phyloP scores from a whole-genome alignment of 2,329 filamentous ascomycete species.

The Fusarium virguliforme region DNA sequence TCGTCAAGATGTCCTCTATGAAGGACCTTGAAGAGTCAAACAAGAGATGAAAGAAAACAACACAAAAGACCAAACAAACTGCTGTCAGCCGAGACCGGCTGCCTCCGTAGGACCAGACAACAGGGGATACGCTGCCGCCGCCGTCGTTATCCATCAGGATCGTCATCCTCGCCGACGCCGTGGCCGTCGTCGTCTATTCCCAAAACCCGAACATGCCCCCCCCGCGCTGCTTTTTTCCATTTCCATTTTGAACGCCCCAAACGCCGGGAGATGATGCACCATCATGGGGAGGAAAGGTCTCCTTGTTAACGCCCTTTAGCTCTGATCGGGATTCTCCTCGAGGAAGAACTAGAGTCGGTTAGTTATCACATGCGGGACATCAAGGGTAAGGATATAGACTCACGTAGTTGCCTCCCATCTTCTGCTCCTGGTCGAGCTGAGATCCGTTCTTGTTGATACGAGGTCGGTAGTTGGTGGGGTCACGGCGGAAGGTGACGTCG shows the following conservation, averaged over 20 bases:
- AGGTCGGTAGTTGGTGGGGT: slow-evolving; percentile 94
- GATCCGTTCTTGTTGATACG: slow-evolving; percentile 98
- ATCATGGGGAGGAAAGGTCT: slow-evolving; percentile 54
- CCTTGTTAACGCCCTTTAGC: slow-evolving; percentile 63
- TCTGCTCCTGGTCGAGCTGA: slow-evolving; percentile 98
- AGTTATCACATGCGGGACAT: slow-evolving; percentile 21
- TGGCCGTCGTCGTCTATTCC: slow-evolving; percentile 63
- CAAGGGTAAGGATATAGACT: slow-evolving; percentile 58
- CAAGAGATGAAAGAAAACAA: slow-evolving; percentile 18
- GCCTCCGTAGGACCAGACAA: slow-evolving; percentile 72
- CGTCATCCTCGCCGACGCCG: slow-evolving; percentile 75
- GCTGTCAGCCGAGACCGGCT: slow-evolving; percentile 21
- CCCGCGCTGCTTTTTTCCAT: slow-evolving; percentile 51
- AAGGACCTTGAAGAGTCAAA: slow-evolving; percentile 19
- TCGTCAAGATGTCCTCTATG: slow-evolving; percentile 5
- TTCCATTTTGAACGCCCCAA: slow-evolving; percentile 67
- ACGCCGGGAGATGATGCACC: slow-evolving; percentile 61
- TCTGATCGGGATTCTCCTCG: slow-evolving; percentile 77
- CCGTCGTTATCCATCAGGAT: slow-evolving; percentile 74
- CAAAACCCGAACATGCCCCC: slow-evolving; percentile 48
- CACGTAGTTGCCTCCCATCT: slow-evolving; percentile 91
- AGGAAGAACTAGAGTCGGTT: slow-evolving; percentile 84
- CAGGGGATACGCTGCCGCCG: slow-evolving; percentile 77
- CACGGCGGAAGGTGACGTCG: slow-evolving; percentile 98
- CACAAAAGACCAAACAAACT: slow-evolving; percentile 16